Percentiles rank a stretch among this genome's conserved stretches.
These are phyloP conservation scores for Melastoma malabathricum DNA, from an alignment of 345 rosid species.

Conservation along the genomic window DNA sequence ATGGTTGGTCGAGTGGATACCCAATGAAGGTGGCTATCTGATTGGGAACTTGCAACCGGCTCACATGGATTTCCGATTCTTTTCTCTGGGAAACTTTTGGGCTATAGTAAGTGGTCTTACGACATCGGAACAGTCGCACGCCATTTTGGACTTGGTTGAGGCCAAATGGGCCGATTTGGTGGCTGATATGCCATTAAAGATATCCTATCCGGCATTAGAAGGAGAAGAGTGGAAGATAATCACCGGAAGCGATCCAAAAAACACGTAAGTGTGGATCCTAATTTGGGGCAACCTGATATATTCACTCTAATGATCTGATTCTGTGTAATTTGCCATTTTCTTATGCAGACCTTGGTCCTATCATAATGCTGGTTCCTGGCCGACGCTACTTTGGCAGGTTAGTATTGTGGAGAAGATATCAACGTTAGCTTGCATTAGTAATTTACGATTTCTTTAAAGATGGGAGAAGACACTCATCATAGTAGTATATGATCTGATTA, in stretches of 20 bases:
- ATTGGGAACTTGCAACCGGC: conserved; percentile 89
- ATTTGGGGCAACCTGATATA: neutral
- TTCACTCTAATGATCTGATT: conserved; percentile 2
- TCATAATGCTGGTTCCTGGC: conserved; percentile 97
- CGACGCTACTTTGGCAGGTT: conserved; percentile 94
- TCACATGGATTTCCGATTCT: conserved; percentile 92
- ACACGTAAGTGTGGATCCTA: conserved; percentile 38
- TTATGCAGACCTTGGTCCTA: conserved; percentile 87
- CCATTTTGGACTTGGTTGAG: conserved; percentile 58
- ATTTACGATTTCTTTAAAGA: neutral
- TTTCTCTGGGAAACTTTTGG: conserved; percentile 84
- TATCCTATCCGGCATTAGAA: conserved; percentile 79
- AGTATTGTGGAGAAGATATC: conserved; percentile 5
- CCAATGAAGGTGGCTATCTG: conserved; percentile 55
- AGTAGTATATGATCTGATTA: too few species aligned
- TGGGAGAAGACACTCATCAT: too few species aligned
- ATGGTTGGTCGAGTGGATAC: conserved; percentile 92
- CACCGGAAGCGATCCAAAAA: conserved; percentile 88
- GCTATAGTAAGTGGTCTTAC: conserved; percentile 43
- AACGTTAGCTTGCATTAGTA: neutral
- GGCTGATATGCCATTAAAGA: conserved; percentile 84
- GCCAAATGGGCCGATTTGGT: conserved; percentile 76
- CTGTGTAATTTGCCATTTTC: neutral
- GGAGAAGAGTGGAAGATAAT: conserved; percentile 79
- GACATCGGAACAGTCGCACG: conserved; percentile 46